Evolutionary conservation across 2,329 filamentous ascomycete genomes (phyloP), one percentile per base, ranked within the genome.

Genomic region (Gyromitra esculenta): DNA sequence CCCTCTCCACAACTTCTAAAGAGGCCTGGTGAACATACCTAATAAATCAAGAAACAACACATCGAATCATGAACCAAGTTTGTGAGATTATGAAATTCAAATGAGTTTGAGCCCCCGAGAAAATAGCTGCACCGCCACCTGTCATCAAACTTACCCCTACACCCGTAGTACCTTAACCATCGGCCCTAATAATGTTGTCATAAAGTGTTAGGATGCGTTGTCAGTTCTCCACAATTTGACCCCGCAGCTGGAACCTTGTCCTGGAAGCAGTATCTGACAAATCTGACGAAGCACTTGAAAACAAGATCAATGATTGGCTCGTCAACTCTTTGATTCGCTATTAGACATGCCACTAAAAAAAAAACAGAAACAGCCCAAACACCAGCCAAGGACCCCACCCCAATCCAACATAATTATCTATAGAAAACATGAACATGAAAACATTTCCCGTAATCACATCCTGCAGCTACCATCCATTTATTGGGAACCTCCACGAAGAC

Each of bases 401-500:
- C 43, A 70, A 54, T 31, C 50, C 62, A 64, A 65, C 59, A 75
- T 45, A 52, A 60, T 41, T 76, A 72, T 67, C 56, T 69, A 63
- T 62, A 41, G 11, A 5, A 68, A 66, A 59, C 18, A 56, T 43
- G 18, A 72, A 72, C 18, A 69, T 62, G 57, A 62, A 52, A 76
- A 60, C 41, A n/a, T 66, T 65, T 18, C 39, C 45, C 21, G 91
- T 92, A 43, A 21, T 25, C 62, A 66, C 25, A 6, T 31, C 71
- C 77, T 45, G 73, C 68, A 9, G 63, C 18, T 48, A 45, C 50
- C 45, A 91, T 91, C 86, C 82, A 94, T 92, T 94, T 76, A 79
- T 63, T 73, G 66, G 52, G 57, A 64, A 35, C 95, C 95, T 89
- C 95, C 95, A 89, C 95, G 94, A 83, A 98, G 94, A 89, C 95